A percentile compares a stretch with the other conserved stretches of the same genome.
phyloP scores from a whole-genome alignment of 2,329 filamentous ascomycete species.

The Neofusicoccum laricinum region DNA sequence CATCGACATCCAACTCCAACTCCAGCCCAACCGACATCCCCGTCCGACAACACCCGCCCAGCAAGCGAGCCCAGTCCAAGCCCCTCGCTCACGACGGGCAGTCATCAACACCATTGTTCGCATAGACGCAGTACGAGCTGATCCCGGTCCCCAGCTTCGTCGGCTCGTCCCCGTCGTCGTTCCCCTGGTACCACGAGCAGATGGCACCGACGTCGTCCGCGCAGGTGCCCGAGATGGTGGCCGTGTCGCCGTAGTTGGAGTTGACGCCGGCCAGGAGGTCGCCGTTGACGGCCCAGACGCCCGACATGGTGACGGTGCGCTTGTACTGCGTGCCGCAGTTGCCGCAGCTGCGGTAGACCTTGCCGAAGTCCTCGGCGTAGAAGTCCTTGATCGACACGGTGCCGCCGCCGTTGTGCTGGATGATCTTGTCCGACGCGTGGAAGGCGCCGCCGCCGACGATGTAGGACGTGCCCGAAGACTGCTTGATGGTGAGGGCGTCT shows the following conservation, averaged over 20 bases:
- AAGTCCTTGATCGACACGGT: slow-evolving; percentile 32
- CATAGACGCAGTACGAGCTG: background rate
- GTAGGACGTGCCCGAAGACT: slow-evolving; percentile 21
- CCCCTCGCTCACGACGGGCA: background rate
- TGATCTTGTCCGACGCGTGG: slow-evolving; percentile 29
- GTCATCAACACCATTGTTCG: slow-evolving; percentile 3
- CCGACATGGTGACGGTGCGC: slow-evolving; percentile 29
- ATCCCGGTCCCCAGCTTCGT: slow-evolving; percentile 2
- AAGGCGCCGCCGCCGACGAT: slow-evolving; percentile 29
- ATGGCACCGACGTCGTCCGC: slow-evolving; percentile 32
- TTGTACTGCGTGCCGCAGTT: slow-evolving; percentile 43
- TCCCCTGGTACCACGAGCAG: slow-evolving; percentile 36
- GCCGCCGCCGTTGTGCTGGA: slow-evolving; percentile 34
- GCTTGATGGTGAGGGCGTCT: slow-evolving; percentile 34
- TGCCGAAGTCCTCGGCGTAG: slow-evolving; percentile 27
- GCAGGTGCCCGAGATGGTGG: slow-evolving; percentile 12
- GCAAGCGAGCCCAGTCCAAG: too few species aligned
- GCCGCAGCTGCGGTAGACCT: slow-evolving; percentile 24
- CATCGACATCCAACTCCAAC: too few species aligned
- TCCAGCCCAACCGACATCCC: too few species aligned
- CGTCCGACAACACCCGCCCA: too few species aligned
- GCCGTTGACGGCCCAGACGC: slow-evolving; percentile 2
- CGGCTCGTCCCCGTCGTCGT: slow-evolving; percentile 5
- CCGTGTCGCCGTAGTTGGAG: slow-evolving; percentile 43
- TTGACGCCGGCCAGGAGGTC: slow-evolving; percentile 18